Evolutionary conservation across 2,329 filamentous ascomycete species (phyloP).

Genomic region (Pseudogymnoascus sp.): DNA sequence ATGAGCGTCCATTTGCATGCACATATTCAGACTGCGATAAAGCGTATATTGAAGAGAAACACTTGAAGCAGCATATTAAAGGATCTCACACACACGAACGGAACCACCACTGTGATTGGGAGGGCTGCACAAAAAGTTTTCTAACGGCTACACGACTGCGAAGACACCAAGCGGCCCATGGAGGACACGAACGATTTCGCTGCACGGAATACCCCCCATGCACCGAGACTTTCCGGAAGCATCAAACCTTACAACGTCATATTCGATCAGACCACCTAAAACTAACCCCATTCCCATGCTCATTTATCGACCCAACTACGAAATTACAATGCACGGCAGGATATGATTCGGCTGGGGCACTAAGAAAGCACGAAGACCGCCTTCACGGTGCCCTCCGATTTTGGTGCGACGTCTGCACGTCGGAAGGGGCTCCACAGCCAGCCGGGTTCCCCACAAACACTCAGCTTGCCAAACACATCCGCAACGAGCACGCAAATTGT

Average conservation of each 20-base stretch:
- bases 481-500: constrained; percentile 67
- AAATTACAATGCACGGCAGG: constrained; percentile 54
- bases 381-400: constrained; percentile 65
- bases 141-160: constrained; percentile 71
- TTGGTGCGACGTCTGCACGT: constrained; percentile 68
- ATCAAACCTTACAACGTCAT: constrained; percentile 77
- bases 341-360: constrained; percentile 65
- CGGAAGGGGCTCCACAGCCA: constrained; percentile 33
- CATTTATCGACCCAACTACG: constrained; percentile 45
- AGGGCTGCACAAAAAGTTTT: constrained; percentile 73
- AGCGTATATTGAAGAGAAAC: constrained; percentile 77
- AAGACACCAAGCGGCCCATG: constrained; percentile 71
- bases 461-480: constrained; percentile 67
- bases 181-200: constrained; percentile 66
- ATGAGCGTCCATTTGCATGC: constrained; percentile 75
- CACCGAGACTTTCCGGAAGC: constrained; percentile 75
- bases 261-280: constrained; percentile 69
- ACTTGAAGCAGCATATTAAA: constrained; percentile 78
- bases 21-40: constrained; percentile 66
- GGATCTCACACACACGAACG: constrained; percentile 68
- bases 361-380: constrained; percentile 64
- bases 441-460: constrained; percentile 65
- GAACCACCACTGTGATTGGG: constrained; percentile 63
- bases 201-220: constrained; percentile 67
- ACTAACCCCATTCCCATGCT: constrained; percentile 65